Percentiles rank a stretch among this genome's conserved stretches.
Conservation (phyloP, 805 yeast genomes). For the Myxozyma nipponensis region DNA sequence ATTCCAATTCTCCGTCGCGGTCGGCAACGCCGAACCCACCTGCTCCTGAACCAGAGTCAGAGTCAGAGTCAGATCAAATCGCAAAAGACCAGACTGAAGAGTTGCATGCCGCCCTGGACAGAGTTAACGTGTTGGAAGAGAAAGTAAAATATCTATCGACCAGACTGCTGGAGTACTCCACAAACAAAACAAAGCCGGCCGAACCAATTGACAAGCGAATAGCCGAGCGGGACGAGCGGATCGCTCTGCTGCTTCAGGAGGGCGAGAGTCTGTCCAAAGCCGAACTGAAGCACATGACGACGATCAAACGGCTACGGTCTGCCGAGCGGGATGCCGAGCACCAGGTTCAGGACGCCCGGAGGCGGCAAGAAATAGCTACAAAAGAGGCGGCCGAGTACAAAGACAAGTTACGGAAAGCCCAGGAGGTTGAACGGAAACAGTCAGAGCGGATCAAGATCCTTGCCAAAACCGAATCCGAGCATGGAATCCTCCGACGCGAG, state of each 20-base stretch:
- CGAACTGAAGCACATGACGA: conserved; percentile 64
- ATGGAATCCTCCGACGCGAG: conserved; percentile 26
- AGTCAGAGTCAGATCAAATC: neutral
- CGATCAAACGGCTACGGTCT: conserved; percentile 58
- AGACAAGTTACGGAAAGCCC: conserved; percentile 25
- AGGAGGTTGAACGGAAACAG: conserved; percentile 29
- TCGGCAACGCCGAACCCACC: neutral
- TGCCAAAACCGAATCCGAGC: conserved; percentile 27
- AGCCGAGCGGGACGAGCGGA: conserved; percentile 54
- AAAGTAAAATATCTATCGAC: conserved; percentile 36
- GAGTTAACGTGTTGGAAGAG: conserved; percentile 30
- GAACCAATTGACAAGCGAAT: conserved; percentile 21
- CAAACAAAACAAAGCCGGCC: conserved; percentile 14
- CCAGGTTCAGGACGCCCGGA: conserved; percentile 33
- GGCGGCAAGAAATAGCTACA: conserved; percentile 34
- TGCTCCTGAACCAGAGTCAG: neutral
- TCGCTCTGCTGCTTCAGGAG: conserved; percentile 65
- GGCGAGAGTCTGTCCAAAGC: conserved; percentile 68
- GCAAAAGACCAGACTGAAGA: conserved; percentile 19
- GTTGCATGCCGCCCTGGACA: conserved; percentile 21
- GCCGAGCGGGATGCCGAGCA: conserved; percentile 43
- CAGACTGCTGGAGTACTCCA: conserved; percentile 22
- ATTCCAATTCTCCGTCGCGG: too few relatives aligned
- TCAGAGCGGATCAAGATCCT: conserved; percentile 30
- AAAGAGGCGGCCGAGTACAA: conserved; percentile 44